phyloP scores from a whole-genome alignment of 768 basidiomycete species.

The Coprinopsis strossmayeri region DNA sequence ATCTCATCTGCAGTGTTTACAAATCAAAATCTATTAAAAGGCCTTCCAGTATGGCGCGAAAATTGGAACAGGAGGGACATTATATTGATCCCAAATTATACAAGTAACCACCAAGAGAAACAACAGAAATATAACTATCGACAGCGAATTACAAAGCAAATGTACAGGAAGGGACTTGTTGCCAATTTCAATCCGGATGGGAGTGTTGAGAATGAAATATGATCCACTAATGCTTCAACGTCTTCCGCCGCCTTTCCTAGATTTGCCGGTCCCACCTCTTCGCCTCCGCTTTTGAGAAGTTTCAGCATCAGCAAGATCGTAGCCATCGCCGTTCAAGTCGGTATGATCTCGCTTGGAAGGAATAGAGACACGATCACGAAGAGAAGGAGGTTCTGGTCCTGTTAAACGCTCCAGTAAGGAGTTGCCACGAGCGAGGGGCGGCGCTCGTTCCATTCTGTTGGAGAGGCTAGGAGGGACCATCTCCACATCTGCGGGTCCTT shows the following conservation, averaged over 20 bases:
- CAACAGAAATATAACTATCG: background rate
- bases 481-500: too few relatives aligned
- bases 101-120: background rate
- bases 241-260: background rate
- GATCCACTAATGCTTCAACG: too few relatives aligned
- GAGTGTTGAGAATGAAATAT: too few relatives aligned
- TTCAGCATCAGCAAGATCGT: background rate
- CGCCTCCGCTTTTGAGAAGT: background rate
- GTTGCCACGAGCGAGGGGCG: constrained; percentile 3
- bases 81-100: background rate
- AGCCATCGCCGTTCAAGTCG: background rate
- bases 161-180: too few relatives aligned
- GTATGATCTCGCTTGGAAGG: constrained; percentile 8
- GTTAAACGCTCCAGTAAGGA: constrained; percentile 5
- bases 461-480: too few relatives aligned
- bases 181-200: too few relatives aligned
- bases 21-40: too few relatives aligned
- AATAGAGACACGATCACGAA: constrained; percentile 13
- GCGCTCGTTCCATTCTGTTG: background rate
- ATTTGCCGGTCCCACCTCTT: background rate
- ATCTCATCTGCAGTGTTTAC: too few relatives aligned
- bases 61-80: background rate
- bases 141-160: constrained; percentile 1
- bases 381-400: constrained; percentile 1
- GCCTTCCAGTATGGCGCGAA: too few relatives aligned